These are phyloP conservation scores for Sarocladiaceae sp. DNA, from an alignment of 2,329 filamentous ascomycete species.

Conservation along the genomic window DNA sequence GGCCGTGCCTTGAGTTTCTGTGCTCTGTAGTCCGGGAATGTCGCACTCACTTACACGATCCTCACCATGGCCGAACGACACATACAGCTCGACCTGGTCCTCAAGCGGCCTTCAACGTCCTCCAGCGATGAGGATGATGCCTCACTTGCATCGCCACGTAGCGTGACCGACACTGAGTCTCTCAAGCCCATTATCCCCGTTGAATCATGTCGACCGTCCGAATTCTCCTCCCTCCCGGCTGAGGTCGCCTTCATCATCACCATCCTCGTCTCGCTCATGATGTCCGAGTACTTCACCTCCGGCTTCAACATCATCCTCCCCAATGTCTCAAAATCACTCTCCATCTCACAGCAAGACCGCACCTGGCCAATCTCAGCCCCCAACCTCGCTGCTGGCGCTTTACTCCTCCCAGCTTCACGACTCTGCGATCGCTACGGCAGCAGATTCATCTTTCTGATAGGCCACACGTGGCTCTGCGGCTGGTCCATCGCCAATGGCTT, in stretches of 20 bases:
- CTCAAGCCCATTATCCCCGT: slow-evolving; percentile 35
- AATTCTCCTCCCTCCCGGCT: slow-evolving; percentile 45
- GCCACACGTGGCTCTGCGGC: slow-evolving; percentile 59
- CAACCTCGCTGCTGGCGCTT: slow-evolving; percentile 49
- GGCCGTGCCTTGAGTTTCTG: too few species aligned
- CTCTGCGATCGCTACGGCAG: slow-evolving; percentile 60
- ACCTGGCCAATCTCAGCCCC: slow-evolving; percentile 63
- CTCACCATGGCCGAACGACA: too few species aligned
- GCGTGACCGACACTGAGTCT: neutral
- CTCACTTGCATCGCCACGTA: neutral
- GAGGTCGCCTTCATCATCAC: slow-evolving; percentile 61
- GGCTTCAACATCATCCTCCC: slow-evolving; percentile 71
- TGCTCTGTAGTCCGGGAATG: too few species aligned
- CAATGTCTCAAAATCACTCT: slow-evolving; percentile 53
- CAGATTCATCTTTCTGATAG: slow-evolving; percentile 53
- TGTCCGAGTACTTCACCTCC: slow-evolving; percentile 70
- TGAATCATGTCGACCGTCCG: slow-evolving; percentile 42
- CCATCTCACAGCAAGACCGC: slow-evolving; percentile 56
- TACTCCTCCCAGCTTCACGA: slow-evolving; percentile 61
- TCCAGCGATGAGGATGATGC: neutral
- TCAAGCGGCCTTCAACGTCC: neutral
- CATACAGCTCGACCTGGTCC: neutral
- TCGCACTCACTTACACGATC: too few species aligned
- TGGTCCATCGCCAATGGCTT: slow-evolving; percentile 71
- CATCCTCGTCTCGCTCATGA: slow-evolving; percentile 58